Conservation (phyloP, 2,329 filamentous ascomycete genomes). For the Fusarium redolens region DNA sequence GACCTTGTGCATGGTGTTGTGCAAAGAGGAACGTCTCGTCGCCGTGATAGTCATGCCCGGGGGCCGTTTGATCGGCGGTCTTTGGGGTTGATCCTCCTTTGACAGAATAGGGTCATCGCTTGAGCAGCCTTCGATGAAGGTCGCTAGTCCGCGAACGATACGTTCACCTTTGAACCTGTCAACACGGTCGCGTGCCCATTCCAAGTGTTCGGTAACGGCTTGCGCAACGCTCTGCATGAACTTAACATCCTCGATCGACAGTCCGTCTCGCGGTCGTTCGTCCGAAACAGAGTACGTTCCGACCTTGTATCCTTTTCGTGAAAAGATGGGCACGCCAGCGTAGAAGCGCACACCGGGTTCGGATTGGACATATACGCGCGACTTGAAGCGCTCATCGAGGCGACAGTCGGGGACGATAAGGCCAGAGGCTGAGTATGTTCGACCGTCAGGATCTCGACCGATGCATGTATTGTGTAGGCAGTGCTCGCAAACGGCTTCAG, state of each 20-base stretch:
- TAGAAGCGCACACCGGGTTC: constrained; percentile 52
- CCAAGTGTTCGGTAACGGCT: constrained; percentile 70
- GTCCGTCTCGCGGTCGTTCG: constrained; percentile 62
- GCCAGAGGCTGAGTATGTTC: constrained; percentile 45
- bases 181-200: constrained; percentile 63
- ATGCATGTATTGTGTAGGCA: constrained; percentile 40
- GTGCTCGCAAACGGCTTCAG: constrained; percentile 51
- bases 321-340: constrained; percentile 67
- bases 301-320: constrained; percentile 64
- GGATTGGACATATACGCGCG: constrained; percentile 48
- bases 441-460: constrained; percentile 39
- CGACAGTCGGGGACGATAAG: constrained; percentile 48
- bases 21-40: constrained; percentile 18
- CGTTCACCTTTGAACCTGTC: constrained; percentile 64
- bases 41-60: constrained; percentile 33
- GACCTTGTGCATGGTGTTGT: constrained; percentile 15
- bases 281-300: constrained; percentile 71
- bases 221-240: constrained; percentile 68
- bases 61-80: constrained; percentile 21
- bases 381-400: constrained; percentile 49
- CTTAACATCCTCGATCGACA: constrained; percentile 59
- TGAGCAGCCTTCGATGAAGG: constrained; percentile 64
- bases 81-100: constrained; percentile 14
- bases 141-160: constrained; percentile 65
- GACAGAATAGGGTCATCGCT: constrained; percentile 26